A percentile compares a stretch with the other conserved stretches of the same genome.
phyloP scores from a whole-genome alignment of 164 flowering plant genomes.

The Malania oleifera region DNA sequence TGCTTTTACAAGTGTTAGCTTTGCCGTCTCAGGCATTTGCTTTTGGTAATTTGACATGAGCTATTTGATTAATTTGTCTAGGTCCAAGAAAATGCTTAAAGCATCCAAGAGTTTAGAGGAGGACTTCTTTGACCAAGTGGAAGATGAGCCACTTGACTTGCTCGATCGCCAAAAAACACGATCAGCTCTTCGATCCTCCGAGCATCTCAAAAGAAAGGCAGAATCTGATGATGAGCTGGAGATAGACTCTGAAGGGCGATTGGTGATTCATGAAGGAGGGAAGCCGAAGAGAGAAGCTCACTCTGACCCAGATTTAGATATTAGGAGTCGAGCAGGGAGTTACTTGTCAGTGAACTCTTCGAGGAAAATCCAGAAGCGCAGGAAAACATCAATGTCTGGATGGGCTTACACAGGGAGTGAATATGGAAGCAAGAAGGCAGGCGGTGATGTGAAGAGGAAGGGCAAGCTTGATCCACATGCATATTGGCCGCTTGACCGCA shows the following conservation, averaged over 20 bases:
- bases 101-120: conserved; percentile 61
- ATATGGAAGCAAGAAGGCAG: conserved; percentile 85
- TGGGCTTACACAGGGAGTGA: conserved; percentile 87
- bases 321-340: conserved; percentile 45
- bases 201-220: conserved; percentile 38
- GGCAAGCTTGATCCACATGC: conserved; percentile 98
- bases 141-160: conserved; percentile 89
- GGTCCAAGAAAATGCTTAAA: conserved; percentile 47
- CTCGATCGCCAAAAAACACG: conserved; percentile 74
- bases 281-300: conserved; percentile 30
- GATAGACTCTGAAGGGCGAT: conserved; percentile 76
- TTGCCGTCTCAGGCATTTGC: neutral
- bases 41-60: neutral
- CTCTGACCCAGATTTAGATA: conserved; percentile 42
- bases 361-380: conserved; percentile 41
- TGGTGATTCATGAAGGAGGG: conserved; percentile 61
- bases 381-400: conserved; percentile 65
- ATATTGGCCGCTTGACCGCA: conserved; percentile 98
- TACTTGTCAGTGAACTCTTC: conserved; percentile 29
- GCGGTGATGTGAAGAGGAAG: conserved; percentile 89
- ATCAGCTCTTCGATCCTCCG: conserved; percentile 59
- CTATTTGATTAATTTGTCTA: conserved; percentile 14
- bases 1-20: neutral
- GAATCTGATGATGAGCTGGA: conserved; percentile 77
- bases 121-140: conserved; percentile 60